Evolutionary conservation across 169 alveolate species (phyloP), one percentile per base, ranked within the genome.

Genomic region (Plasmodium gaboni): DNA sequence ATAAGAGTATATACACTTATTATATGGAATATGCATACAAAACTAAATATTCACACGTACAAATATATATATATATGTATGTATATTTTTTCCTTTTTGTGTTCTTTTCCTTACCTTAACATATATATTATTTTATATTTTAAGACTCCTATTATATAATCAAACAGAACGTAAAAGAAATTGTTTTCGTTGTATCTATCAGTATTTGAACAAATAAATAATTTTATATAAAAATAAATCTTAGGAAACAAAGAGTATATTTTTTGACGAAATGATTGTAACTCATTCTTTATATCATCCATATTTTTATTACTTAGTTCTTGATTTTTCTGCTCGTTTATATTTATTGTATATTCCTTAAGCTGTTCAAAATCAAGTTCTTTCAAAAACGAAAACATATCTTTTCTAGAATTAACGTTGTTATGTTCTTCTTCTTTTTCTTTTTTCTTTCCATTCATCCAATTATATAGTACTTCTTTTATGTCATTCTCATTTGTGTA

Each of bases 201-300:
- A n/a, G 87, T 42, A 61, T 86, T 86, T 53, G 92, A 70, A 22
- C 4, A 48, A 24, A 86, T 86, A 86, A 86, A 86, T 22, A 86
- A 17, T 67, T 86, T 86, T 17, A 67, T 70, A 38, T 86, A 86
- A 67, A 86, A 86, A 53, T 86, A 86, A n/a, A 86, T 72, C 60
- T 53, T 86, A 10, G 92, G 92, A 59, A 65, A 86, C 24, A 86
- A 12, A 38, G 15, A 9, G 72, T 63, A 53, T n/a, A 86, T 19
- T 8, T 61, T n/a, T 46, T 86, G 73, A 24, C 60, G 55, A 71
- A 86, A 86, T 12, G 61, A 46, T n/a, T 86, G 87, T 50, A 86
- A 46, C n/a, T 22, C 63, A 10, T 55, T 61, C 50, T 70, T 69
- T 26, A 68, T 9, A 42, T 28, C 64, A 51, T 28, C 64, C 24